Percentiles rank a stretch among this genome's conserved stretches.
These are phyloP conservation scores for Eucalyptus grandis DNA, from an alignment of 345 rosid species.

Conservation along the genomic window DNA sequence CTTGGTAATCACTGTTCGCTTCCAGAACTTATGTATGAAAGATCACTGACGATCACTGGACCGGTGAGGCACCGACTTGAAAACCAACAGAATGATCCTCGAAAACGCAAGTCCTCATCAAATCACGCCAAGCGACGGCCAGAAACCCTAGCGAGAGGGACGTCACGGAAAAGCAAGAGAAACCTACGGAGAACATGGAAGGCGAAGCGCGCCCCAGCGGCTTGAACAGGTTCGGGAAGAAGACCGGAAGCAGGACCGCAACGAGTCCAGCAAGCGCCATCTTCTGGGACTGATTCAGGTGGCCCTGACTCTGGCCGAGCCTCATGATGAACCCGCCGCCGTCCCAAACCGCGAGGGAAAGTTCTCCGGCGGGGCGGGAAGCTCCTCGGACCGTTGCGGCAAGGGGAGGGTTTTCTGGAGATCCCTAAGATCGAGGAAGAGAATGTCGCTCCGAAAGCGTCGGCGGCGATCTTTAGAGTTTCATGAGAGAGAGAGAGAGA, in stretches of 20 bases:
- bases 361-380: not conserved
- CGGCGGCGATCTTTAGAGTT: not conserved
- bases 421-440: not conserved
- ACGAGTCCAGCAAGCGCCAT: conserved; percentile 35
- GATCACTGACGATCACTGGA: not conserved
- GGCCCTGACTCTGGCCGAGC: not conserved
- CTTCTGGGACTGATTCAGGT: conserved; percentile 21
- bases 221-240: conserved; percentile 41
- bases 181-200: conserved; percentile 58
- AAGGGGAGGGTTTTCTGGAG: not conserved
- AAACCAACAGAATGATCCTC: not conserved
- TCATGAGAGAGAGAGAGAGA: not conserved
- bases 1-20: not conserved
- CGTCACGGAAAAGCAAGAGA: not conserved
- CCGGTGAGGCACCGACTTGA: not conserved
- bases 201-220: conserved; percentile 73
- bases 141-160: not conserved
- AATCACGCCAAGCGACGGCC: not conserved
- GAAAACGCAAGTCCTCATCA: not conserved
- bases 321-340: not conserved
- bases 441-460: not conserved
- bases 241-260: conserved; percentile 42
- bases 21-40: not conserved
- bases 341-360: not conserved
- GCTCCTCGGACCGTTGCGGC: not conserved